Evolutionary conservation across 768 basidiomycete genomes (phyloP), one percentile per base, ranked within the genome.

Genomic region (Hortiboletus flavorubellus): DNA sequence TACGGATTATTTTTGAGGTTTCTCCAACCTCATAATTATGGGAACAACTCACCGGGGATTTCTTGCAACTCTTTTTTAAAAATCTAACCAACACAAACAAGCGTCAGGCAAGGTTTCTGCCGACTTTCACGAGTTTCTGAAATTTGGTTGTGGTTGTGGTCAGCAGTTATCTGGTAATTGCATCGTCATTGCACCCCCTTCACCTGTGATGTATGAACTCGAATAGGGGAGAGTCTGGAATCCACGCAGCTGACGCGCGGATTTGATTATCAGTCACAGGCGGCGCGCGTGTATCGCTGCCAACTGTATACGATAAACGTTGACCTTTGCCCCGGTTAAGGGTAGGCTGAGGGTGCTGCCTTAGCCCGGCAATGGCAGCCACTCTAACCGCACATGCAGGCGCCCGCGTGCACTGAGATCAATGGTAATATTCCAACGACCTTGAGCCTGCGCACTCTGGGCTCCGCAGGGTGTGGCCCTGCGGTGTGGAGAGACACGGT

Each of bases 371-470:
- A 38, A 43, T 21, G 31, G 51, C 26, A 3, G 26, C 41, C 48
- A 43, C 51, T 31, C 33, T 35, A 50, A 35, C 41, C 38, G n/a
- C 12, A 46, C 55, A 51, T 39, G 66, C 65, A 63, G 54, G 65
- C 12, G 51, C 18, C 49, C 64, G 51, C 66, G 51, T 68, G 66
- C 51, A 50, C 42, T 46, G 53, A 21, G 1, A 21, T 21, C 21
- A 37, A 30, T 48, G 23, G 44, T 5, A 31, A 43, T 16, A 30
- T 34, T 37, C 41, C 44, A 38, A 44, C 54, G 38, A 61, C 65
- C 65, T 68, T 44, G 49, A 30, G 49, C 64, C 66, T 61, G 56
- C 55, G 59, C 51, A 52, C 43, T 31, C 40, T 7, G 14, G 21
- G 50, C 59, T 29, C 62, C 54, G 52, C 49, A 43, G 40, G 38